Conservation (phyloP, 495 filamentous ascomycete genomes). For the Penicillium paxilli region DNA sequence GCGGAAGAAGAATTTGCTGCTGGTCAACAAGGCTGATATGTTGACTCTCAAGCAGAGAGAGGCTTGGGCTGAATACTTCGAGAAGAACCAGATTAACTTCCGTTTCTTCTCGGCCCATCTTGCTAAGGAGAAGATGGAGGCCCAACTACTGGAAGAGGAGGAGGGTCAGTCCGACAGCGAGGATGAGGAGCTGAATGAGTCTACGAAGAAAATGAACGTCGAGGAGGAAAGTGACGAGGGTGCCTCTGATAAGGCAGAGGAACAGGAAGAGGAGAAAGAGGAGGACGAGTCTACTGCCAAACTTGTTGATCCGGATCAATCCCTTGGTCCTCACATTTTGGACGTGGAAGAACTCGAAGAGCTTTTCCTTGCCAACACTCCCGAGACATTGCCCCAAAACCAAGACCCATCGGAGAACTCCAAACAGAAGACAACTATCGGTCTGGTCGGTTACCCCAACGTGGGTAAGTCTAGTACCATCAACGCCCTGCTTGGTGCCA, state of each 20-base stretch:
- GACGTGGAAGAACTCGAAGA: constrained; percentile 90
- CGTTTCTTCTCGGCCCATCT: constrained; percentile 94
- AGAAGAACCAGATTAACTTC: constrained; percentile 76
- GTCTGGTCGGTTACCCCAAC: constrained; percentile 97
- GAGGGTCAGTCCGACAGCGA: constrained; percentile 46
- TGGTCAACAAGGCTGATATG: constrained; percentile 99
- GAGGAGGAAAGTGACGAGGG: constrained; percentile 41
- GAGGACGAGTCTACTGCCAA: constrained; percentile 22
- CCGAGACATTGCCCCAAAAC: constrained; percentile 41
- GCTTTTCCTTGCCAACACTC: constrained; percentile 77
- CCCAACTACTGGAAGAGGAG: constrained; percentile 50
- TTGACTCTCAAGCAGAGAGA: constrained; percentile 85
- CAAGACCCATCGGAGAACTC: constrained; percentile 38
- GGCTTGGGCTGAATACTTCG: constrained; percentile 87
- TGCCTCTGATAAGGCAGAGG: constrained; percentile 21
- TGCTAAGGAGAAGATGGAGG: constrained; percentile 85
- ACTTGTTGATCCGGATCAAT: constrained; percentile 25
- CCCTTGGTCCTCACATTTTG: constrained; percentile 72
- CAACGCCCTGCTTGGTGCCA: constrained; percentile 95
- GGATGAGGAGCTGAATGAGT: constrained; percentile 43
- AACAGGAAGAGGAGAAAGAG: constrained; percentile 16
- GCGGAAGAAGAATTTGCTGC: constrained; percentile 84
- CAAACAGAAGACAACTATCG: constrained; percentile 74
- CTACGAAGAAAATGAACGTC: constrained; percentile 38
- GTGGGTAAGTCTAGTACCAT: constrained; percentile 99